These are phyloP conservation scores for Saxophila tyrrhenica DNA, from an alignment of 495 filamentous ascomycete genomes.

Conservation along the genomic window DNA sequence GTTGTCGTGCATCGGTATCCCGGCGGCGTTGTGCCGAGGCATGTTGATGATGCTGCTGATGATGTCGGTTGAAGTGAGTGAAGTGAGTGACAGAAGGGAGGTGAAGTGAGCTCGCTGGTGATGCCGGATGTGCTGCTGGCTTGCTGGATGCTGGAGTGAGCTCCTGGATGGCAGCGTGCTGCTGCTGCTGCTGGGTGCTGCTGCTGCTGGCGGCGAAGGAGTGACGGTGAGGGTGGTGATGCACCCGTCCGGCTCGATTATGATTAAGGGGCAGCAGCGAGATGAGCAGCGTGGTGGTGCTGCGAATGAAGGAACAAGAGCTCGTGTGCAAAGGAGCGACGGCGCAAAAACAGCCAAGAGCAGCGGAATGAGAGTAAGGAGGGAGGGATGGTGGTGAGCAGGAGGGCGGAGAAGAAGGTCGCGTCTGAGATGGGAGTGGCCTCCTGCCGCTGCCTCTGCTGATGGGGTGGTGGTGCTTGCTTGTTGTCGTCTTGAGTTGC, in stretches of 20 bases:
- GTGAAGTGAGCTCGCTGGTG: neutral
- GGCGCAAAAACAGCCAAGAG: slow-evolving; percentile 6
- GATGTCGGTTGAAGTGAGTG: neutral
- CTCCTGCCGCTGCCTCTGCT: neutral
- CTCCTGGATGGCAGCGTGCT: neutral
- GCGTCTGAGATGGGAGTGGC: neutral
- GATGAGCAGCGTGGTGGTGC: neutral
- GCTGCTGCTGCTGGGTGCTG: neutral
- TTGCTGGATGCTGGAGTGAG: neutral
- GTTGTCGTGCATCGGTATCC: too few relatives aligned
- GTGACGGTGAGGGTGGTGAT: slow-evolving; percentile 6
- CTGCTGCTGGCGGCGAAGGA: slow-evolving; percentile 5
- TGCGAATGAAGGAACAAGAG: slow-evolving; percentile 2
- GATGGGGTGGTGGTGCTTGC: slow-evolving; percentile 3
- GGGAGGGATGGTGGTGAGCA: neutral
- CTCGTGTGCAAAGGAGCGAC: slow-evolving; percentile 19
- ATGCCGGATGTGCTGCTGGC: neutral
- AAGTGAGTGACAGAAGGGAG: neutral
- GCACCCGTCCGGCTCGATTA: slow-evolving; percentile 3
- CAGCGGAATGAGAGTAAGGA: neutral
- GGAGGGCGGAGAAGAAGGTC: neutral
- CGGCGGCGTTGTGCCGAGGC: neutral
- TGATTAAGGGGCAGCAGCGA: slow-evolving; percentile 16
- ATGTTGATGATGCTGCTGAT: neutral
- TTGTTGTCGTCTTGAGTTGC: neutral